Base-by-base conservation (phyloP, 768 basidiomycete genomes). In the Suillus sp. region DNA sequence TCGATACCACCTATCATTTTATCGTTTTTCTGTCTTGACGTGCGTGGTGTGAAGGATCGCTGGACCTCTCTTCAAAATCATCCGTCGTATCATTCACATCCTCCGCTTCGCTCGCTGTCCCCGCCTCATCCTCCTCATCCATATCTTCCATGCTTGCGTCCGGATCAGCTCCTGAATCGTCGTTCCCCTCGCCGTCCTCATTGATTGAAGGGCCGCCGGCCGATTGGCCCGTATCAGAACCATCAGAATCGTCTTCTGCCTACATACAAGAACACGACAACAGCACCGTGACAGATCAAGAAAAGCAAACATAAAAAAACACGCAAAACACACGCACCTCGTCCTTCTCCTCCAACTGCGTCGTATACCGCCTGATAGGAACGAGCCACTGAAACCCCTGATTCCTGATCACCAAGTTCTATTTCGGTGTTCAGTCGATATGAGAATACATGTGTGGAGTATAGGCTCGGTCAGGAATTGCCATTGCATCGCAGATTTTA, bases 271-370 rank as follows among this genome's bases (percentile, higher is more conserved):
- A 48, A 14, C 13, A 43, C 10, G 47, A 45, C 56, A 18, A 22
- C 32, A 54, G 2, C 22, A n/a, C n/a, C n/a, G n/a, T n/a, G n/a
- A 32, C 32, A 32, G 32, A 32, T 30, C 14, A 18, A 11, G 11
- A 47, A 38, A 38, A 38, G 14, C 5, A 16, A 50, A 14, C 11
- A 1, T 0, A 35, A 54, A 35, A 42, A 18, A 60, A 53, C 43
- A 50, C 38, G 10, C 11, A 16, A 25, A 25, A 32, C 30, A 4
- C 11, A 74, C 81, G 61, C 63, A 92, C 92, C 71, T 93, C 92
- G 71, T 92, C 92, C 78, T 91, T 92, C 75, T 93, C 92, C 70
- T 93, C 92, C 65, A 87, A 84, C 68, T 87, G 86, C 14, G 92
- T 93, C 61, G 90, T 79, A 60, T 81, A 81, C 57, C 86, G 84